phyloP scores from a whole-genome alignment of 1,139 yeast species.

The Trichomonascaceae sp. region DNA sequence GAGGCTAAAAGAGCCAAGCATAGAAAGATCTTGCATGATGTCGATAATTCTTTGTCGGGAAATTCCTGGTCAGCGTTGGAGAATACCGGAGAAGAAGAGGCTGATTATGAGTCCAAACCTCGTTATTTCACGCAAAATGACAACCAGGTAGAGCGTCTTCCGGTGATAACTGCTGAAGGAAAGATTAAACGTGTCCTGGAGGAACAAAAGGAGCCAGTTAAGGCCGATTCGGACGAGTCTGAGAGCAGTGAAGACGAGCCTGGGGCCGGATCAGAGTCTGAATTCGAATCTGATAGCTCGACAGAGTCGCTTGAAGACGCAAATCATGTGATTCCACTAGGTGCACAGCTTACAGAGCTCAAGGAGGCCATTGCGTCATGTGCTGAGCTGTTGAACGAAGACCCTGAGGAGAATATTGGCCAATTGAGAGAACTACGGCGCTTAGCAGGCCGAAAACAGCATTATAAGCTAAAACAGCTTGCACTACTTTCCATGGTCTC shows the following conservation, averaged over 20 bases:
- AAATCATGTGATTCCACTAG: slow-evolving; percentile 36
- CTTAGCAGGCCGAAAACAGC: slow-evolving; percentile 57
- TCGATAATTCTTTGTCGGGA: slow-evolving; percentile 19
- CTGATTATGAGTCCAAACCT: slow-evolving; percentile 32
- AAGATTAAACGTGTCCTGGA: slow-evolving; percentile 55
- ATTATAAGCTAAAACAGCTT: slow-evolving; percentile 63
- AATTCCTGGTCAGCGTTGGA: slow-evolving; percentile 22
- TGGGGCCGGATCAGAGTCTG: slow-evolving; percentile 23
- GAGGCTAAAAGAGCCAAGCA: slow-evolving; percentile 20
- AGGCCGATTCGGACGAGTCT: slow-evolving; percentile 18
- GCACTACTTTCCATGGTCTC: slow-evolving; percentile 77
- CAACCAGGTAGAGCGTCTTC: slow-evolving; percentile 63
- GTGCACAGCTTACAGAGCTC: slow-evolving; percentile 45
- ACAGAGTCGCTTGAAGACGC: slow-evolving; percentile 44
- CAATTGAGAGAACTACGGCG: slow-evolving; percentile 64
- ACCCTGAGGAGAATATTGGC: slow-evolving; percentile 79
- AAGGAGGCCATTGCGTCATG: slow-evolving; percentile 81
- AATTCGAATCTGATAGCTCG: slow-evolving; percentile 21
- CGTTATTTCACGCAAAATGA: slow-evolving; percentile 29
- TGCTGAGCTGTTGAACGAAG: slow-evolving; percentile 74
- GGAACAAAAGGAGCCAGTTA: slow-evolving; percentile 20
- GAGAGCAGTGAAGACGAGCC: slow-evolving; percentile 25
- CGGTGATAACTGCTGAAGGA: slow-evolving; percentile 72
- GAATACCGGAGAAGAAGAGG: slow-evolving; percentile 29
- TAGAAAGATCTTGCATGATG: slow-evolving; percentile 19